A percentile compares a stretch with the other conserved stretches of the same genome.
Evolutionary conservation across 2,329 filamentous ascomycete genomes (phyloP).

Genomic region (Drechslerella dactyloides): DNA sequence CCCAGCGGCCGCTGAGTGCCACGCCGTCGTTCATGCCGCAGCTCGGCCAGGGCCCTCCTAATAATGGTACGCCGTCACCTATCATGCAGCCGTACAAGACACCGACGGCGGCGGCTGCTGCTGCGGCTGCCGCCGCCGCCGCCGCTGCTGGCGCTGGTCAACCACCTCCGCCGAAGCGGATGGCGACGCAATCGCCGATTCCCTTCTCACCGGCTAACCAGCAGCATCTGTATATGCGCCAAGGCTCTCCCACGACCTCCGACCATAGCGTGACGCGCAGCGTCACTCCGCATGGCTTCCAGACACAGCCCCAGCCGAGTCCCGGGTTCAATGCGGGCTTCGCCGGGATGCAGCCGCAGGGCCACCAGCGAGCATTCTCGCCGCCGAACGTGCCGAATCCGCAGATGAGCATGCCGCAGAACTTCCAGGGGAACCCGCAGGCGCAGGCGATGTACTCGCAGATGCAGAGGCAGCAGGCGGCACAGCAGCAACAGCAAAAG

Average conservation of each 20-base stretch:
- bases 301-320: constrained; percentile 55
- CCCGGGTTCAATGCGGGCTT: constrained; percentile 41
- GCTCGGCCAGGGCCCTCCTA: constrained; percentile 77
- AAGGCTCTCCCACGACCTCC: constrained; percentile 73
- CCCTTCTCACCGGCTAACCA: constrained; percentile 80
- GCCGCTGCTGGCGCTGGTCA: constrained; percentile 58
- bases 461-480: constrained; percentile 59
- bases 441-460: constrained; percentile 57
- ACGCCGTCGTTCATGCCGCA: constrained; percentile 66
- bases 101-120: constrained; percentile 66
- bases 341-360: constrained; percentile 6
- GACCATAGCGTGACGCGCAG: constrained; percentile 73
- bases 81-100: constrained; percentile 79
- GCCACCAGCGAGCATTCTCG: constrained; percentile 61
- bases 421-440: constrained; percentile 61
- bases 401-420: constrained; percentile 45
- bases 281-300: constrained; percentile 72
- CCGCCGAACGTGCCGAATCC: constrained; percentile 62
- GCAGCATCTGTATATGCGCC: constrained; percentile 68
- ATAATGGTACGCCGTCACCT: constrained; percentile 87
- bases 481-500: constrained; percentile 59
- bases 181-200: constrained; percentile 90
- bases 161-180: constrained; percentile 70
- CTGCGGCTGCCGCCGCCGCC: constrained; percentile 59
- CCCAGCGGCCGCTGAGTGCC: constrained; percentile 58